A percentile compares a stretch with the other conserved stretches of the same genome.
phyloP scores from a whole-genome alignment of 2,329 filamentous ascomycete species.

The Apiospora pterosperma region DNA sequence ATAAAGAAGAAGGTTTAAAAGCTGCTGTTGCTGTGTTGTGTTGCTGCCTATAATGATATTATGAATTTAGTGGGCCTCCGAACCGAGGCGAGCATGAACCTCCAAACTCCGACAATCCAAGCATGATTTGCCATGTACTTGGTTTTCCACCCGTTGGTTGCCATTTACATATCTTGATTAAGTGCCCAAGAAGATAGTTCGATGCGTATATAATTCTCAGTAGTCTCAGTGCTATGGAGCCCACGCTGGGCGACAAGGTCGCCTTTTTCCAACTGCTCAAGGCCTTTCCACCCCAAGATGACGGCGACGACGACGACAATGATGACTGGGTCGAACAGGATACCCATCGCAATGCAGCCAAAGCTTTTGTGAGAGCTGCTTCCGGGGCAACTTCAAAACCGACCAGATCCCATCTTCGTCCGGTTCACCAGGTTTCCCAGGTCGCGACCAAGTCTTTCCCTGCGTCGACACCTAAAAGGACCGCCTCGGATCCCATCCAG shows the following conservation, averaged over 20 bases:
- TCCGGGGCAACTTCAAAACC: neutral
- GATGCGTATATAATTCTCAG: neutral
- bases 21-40: neutral
- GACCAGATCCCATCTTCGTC: neutral
- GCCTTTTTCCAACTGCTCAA: conserved; percentile 44
- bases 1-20: neutral
- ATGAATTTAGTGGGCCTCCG: neutral
- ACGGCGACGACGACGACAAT: conserved; percentile 30
- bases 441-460: conserved; percentile 11
- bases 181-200: neutral
- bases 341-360: conserved; percentile 27
- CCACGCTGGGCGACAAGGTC: conserved; percentile 37
- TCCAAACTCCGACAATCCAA: neutral
- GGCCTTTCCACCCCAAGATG: conserved; percentile 21
- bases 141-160: too few species aligned
- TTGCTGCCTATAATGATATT: neutral
- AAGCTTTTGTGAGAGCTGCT: conserved; percentile 14
- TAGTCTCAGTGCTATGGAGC: conserved; percentile 16
- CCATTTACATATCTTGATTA: neutral
- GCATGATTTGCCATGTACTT: too few species aligned
- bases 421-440: conserved; percentile 4
- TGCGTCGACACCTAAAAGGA: conserved; percentile 5
- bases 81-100: too few species aligned
- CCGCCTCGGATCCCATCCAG: conserved; percentile 9
- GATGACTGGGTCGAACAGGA: conserved; percentile 30